A percentile compares a stretch with the other conserved stretches of the same genome.
Conservation (phyloP, 2,329 filamentous ascomycete genomes). For the Rutstroemia sp. region DNA sequence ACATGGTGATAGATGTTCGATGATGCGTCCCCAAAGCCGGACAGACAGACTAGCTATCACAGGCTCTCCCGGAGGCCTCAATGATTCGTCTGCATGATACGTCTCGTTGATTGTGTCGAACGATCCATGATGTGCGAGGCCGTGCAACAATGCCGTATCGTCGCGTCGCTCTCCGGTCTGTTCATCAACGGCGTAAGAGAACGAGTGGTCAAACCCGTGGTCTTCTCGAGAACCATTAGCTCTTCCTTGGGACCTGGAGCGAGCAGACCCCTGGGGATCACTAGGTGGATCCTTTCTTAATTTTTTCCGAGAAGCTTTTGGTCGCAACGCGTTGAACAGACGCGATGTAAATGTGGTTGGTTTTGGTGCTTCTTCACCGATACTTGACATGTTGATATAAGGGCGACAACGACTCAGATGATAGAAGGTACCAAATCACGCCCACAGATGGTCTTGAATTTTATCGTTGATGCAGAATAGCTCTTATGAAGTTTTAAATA, state of each 20-base stretch:
- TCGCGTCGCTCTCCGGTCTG: slow-evolving; percentile 29
- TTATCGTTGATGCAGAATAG: no score
- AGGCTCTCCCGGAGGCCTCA: slow-evolving; percentile 31
- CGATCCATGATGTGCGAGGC: slow-evolving; percentile 25
- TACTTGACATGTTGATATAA: background rate
- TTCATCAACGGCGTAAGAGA: slow-evolving; percentile 14
- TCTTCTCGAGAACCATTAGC: background rate
- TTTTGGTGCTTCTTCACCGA: background rate
- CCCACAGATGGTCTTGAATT: no score
- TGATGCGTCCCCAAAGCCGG: slow-evolving; percentile 39
- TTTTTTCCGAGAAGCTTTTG: slow-evolving; percentile 4
- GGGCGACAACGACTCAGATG: no score
- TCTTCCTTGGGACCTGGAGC: background rate
- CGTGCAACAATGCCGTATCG: slow-evolving; percentile 28
- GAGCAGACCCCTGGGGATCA: background rate
- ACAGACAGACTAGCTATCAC: slow-evolving; percentile 38
- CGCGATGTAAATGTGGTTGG: background rate
- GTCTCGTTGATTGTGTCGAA: slow-evolving; percentile 19
- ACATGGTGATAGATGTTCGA: slow-evolving; percentile 34
- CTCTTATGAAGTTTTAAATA: no score
- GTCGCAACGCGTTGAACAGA: slow-evolving; percentile 4
- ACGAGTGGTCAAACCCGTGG: background rate
- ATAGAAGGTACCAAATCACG: no score
- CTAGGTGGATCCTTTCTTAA: slow-evolving; percentile 5
- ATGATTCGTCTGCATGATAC: slow-evolving; percentile 7